phyloP scores from a whole-genome alignment of 352 stramenopile genomes.

The Phytophthora brassicae region DNA sequence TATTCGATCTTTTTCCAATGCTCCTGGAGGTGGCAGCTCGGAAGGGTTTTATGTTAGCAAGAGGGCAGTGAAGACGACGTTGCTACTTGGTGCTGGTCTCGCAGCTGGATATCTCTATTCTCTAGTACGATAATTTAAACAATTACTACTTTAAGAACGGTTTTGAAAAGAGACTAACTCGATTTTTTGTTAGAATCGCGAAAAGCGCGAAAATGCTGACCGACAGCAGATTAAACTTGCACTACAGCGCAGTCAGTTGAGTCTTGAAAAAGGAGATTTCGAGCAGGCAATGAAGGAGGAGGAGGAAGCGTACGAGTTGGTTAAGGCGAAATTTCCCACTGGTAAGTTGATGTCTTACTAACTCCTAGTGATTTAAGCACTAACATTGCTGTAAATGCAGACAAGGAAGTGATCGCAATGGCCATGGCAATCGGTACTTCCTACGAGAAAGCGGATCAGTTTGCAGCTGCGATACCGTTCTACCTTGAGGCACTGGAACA shows the following conservation, averaged over 20 bases:
- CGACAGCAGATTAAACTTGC: constrained; percentile 15
- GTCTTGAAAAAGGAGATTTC: constrained; percentile 15
- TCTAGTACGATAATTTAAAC: constrained; percentile 5
- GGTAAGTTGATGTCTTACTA: constrained; percentile 5
- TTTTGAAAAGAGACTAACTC: background rate
- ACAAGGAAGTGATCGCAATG: constrained; percentile 61
- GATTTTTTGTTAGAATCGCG: constrained; percentile 3
- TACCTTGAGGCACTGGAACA: constrained; percentile 57
- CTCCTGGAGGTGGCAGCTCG: background rate
- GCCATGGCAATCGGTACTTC: constrained; percentile 58
- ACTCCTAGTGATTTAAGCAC: too few species aligned
- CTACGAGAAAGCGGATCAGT: constrained; percentile 54
- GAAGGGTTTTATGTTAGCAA: constrained; percentile 27
- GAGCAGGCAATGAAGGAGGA: constrained; percentile 17
- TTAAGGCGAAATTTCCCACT: constrained; percentile 16
- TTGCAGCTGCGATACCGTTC: constrained; percentile 42
- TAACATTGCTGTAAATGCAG: constrained; percentile 18
- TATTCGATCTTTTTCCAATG: constrained; percentile 13
- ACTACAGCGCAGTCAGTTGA: constrained; percentile 14
- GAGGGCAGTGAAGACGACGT: constrained; percentile 15
- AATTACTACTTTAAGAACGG: background rate
- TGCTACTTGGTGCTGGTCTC: constrained; percentile 15
- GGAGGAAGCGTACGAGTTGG: constrained; percentile 14
- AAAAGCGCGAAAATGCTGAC: constrained; percentile 15
- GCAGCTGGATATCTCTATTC: constrained; percentile 18